These are phyloP conservation scores for Sclerospora graminicola DNA, from an alignment of 352 stramenopile genomes.

Conservation along the genomic window DNA sequence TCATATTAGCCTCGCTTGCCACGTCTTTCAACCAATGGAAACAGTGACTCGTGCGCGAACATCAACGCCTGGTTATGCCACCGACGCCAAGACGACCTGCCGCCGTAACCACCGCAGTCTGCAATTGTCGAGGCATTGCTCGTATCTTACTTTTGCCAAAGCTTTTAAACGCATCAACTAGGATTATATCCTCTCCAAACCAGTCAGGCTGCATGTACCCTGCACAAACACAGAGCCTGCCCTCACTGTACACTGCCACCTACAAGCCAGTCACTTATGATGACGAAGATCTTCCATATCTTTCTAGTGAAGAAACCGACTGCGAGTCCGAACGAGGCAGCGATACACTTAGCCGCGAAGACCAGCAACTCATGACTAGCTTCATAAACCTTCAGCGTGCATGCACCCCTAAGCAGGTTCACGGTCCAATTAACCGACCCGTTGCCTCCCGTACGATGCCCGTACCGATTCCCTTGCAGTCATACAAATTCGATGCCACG, in stretches of 20 bases:
- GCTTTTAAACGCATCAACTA: too few relatives aligned
- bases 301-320: constrained; percentile 60
- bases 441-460: constrained; percentile 11
- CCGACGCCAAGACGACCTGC: too few relatives aligned
- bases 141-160: background rate
- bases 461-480: constrained; percentile 32
- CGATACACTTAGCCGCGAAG: constrained; percentile 32
- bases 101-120: too few relatives aligned
- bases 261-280: constrained; percentile 8
- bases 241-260: constrained; percentile 5
- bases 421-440: background rate
- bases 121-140: too few relatives aligned
- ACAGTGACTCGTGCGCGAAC: too few relatives aligned
- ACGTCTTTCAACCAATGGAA: too few relatives aligned
- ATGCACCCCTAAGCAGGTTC: constrained; percentile 8
- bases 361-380: constrained; percentile 35
- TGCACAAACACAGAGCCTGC: constrained; percentile 31
- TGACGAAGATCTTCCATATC: constrained; percentile 24
- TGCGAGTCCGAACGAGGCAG: constrained; percentile 49
- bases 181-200: too few relatives aligned
- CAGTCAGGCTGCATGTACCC: constrained; percentile 8
- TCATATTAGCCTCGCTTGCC: too few relatives aligned
- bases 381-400: constrained; percentile 27
- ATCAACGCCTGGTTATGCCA: too few relatives aligned
- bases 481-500: constrained; percentile 24